Conservation (phyloP, 1,139 yeast genomes). For the Geotrichum macrosporum region DNA sequence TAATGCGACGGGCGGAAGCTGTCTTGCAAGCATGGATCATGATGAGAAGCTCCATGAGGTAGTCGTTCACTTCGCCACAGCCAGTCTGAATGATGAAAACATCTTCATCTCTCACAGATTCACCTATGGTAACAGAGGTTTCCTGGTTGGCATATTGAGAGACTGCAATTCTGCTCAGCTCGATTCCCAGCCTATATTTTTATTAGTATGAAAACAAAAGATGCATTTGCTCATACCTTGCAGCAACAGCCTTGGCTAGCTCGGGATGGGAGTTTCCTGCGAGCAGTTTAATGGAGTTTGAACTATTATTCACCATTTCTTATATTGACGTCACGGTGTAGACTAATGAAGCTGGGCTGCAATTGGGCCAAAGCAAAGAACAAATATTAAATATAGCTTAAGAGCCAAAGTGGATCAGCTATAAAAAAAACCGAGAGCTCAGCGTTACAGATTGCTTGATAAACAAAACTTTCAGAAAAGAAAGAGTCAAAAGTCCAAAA, state of each 20-base stretch:
- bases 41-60: conserved; percentile 77
- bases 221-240: too few relatives aligned
- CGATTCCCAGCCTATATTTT: conserved; percentile 39
- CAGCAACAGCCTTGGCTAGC: conserved; percentile 79
- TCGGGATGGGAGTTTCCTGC: conserved; percentile 89
- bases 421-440: neutral
- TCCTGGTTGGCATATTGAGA: conserved; percentile 58
- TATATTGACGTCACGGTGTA: neutral
- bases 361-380: neutral
- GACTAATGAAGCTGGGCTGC: neutral
- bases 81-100: conserved; percentile 85
- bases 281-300: conserved; percentile 79
- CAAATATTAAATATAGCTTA: neutral
- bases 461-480: neutral
- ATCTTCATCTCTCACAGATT: conserved; percentile 94
- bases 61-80: conserved; percentile 81
- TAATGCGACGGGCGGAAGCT: conserved; percentile 90
- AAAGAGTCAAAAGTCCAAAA: neutral
- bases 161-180: conserved; percentile 41
- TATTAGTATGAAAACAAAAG: too few relatives aligned
- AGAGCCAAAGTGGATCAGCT: neutral
- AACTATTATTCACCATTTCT: conserved; percentile 29
- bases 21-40: conserved; percentile 93
- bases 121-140: conserved; percentile 88
- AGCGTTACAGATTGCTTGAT: too few relatives aligned